Base-by-base conservation (phyloP, 192 early-diverging fungal species). In the Chytriomyces confervae region DNA sequence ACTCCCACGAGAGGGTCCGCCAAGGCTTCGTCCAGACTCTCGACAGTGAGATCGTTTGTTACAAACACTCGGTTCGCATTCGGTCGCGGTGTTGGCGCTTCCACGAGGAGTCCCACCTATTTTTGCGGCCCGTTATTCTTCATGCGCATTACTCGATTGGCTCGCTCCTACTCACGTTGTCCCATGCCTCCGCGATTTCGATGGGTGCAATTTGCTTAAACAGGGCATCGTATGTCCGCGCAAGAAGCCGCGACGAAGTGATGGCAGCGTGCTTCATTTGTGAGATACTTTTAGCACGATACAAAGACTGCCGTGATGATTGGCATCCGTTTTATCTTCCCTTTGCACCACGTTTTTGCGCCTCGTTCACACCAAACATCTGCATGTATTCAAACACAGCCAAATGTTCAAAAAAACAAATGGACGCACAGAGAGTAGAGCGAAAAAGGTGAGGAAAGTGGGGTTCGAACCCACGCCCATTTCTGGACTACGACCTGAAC, bases 21-120 rank as follows among this genome's bases (percentile, higher is more conserved):
- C 9, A 95, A 70, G 8, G 92, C 94, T 74, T 95, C 95, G 23
- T 92, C 85, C 18, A 94, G 82, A 5, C 93, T 92, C 23, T 86
- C 81, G 20, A 92, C 78, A 3, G 95, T 95, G 74, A 98, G 89
- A 66, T 98, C 96, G 80, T 97, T 97, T 2, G 96, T 97, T 71
- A 97, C 80, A 82, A 98, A 93, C 8, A 98, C 92, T 46, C 86
- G 86, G 78, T 80, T 89, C 48, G 92, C 92, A 20, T 86, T 78
- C 16, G 85, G 80, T 1, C 94, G 84, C 2, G 95, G 94, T 72
- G 89, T 91, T 29, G 95, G 94, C 0, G 96, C 93, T 82, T 98
- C 92, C 27, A 95, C 81, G 46, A 97, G 83, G 36, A 95, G 80
- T n/a, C 97, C 96, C 53, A 96, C 82, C 79, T 69, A 3, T 44